These are phyloP conservation scores for Alternaria conjuncta DNA, from an alignment of 2,329 filamentous ascomycete genomes.

Conservation along the genomic window DNA sequence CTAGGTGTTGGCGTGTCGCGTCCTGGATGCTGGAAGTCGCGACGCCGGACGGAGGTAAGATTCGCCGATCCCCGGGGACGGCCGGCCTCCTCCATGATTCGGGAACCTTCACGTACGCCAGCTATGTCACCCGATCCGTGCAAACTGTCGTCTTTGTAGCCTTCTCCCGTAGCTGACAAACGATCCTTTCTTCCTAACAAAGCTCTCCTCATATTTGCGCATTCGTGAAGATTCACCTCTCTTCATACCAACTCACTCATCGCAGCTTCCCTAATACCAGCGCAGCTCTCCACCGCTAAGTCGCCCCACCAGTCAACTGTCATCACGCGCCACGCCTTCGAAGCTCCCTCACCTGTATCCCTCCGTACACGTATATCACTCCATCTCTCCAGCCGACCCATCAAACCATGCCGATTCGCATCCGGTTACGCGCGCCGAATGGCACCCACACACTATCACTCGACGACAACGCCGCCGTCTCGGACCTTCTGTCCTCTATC, in stretches of 20 bases:
- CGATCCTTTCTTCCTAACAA: not conserved
- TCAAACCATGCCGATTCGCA: conserved; percentile 64
- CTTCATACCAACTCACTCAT: conserved; percentile 3
- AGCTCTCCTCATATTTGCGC: not conserved
- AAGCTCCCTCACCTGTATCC: conserved; percentile 4
- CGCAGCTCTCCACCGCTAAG: conserved; percentile 8
- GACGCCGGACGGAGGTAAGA: conserved; percentile 17
- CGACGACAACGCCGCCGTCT: conserved; percentile 70
- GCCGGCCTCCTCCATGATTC: conserved; percentile 21
- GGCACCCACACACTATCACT: conserved; percentile 75
- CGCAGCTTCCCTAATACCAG: conserved; percentile 5
- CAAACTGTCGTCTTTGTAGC: conserved; percentile 9
- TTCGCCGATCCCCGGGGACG: conserved; percentile 10
- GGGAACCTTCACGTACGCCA: conserved; percentile 33
- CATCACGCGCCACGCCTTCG: conserved; percentile 1
- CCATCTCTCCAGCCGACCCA: not conserved
- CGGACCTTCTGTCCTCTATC: conserved; percentile 66
- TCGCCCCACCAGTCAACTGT: conserved; percentile 11
- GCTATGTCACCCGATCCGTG: conserved; percentile 15
- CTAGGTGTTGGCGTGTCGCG: conserved; percentile 20
- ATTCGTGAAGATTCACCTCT: conserved; percentile 1
- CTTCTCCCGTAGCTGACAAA: conserved; percentile 20
- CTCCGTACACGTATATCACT: not conserved
- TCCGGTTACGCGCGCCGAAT: conserved; percentile 76
- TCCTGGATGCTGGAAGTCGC: conserved; percentile 26